Evolutionary conservation across 352 stramenopile species (phyloP).

Genomic region (Phytophthora ohioensis): DNA sequence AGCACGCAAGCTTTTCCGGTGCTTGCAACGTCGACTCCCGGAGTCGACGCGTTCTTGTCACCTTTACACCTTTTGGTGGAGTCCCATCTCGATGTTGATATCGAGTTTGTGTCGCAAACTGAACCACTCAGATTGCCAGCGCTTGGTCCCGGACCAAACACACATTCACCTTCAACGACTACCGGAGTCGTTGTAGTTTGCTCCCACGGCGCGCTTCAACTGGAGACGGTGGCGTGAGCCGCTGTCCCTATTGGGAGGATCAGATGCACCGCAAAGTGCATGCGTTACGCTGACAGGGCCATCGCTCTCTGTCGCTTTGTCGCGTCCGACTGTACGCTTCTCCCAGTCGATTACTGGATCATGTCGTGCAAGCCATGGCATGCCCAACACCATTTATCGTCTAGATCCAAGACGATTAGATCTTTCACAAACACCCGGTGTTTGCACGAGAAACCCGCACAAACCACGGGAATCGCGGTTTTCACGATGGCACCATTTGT

Average conservation of each 20-base stretch:
- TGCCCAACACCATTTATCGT: neutral
- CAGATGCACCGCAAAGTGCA: neutral
- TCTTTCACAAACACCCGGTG: neutral
- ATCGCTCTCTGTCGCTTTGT: constrained; percentile 1
- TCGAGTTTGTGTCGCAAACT: too few relatives aligned
- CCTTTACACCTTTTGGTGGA: too few relatives aligned
- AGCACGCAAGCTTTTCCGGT: too few relatives aligned
- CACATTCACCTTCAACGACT: neutral
- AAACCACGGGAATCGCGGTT: neutral
- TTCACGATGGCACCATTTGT: neutral
- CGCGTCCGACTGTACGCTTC: neutral
- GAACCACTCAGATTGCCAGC: too few relatives aligned
- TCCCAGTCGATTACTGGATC: neutral
- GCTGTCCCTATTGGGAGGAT: neutral
- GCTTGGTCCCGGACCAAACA: neutral
- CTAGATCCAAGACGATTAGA: constrained; percentile 2
- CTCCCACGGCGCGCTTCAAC: too few relatives aligned
- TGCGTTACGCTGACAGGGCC: neutral
- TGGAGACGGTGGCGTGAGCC: neutral
- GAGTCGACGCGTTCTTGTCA: too few relatives aligned
- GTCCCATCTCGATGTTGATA: too few relatives aligned
- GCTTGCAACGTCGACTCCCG: too few relatives aligned
- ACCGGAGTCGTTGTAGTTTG: neutral
- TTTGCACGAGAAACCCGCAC: neutral
- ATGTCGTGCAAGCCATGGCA: neutral